Evolutionary conservation across 2,329 filamentous ascomycete genomes (phyloP), one percentile per base, ranked within the genome.

Genomic region (Dendrostoma leiphaemia): DNA sequence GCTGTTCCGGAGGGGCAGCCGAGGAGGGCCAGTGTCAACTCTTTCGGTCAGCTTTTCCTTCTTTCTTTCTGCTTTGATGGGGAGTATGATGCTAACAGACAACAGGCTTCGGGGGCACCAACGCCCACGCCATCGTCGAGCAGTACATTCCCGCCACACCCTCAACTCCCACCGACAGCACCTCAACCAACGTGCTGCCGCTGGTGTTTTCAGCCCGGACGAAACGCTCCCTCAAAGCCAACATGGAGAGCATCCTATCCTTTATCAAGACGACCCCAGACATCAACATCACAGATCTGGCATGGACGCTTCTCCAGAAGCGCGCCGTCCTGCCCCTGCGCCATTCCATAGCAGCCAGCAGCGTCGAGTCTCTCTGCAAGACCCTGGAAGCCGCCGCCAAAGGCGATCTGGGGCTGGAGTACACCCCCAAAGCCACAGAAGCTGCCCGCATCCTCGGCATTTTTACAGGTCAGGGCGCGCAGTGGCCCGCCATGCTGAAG

Each of bases 381-480:
- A 26, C 28, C 15, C 17, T 51, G 19, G 8, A 23, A 10, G 29
- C 38, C 5, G 38, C 12, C 10, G 29, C 19, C 12, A 19, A 32
- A 6, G n/a, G 15, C 9, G 31, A 26, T 3, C 6, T 12, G 15
- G 34, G 26, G 2, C 17, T 15, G 3, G 12, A 31, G 6, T 13
- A 19, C 28, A 44, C 17, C 15, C 17, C 38, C 6, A 17, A 34
- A 13, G 13, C 23, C 48, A 34, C 17, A 6, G 46, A 26, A 15
- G 19, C 17, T 10, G 23, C 15, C 10, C 43, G 50, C 17, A 31
- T 57, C 7, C 44, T 59, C 2, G 54, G 51, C 3, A 46, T 65
- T 12, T 65, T 64, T 31, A 64, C 61, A 0, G 63, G 63, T 15
- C 63, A 65, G 35, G 63, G 62, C 3, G 63, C 63, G 0, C 62